Percentiles rank a stretch among this genome's conserved stretches.
These are phyloP conservation scores for Diaporthe citriasiana DNA, from an alignment of 2,329 filamentous ascomycete species.

Conservation along the genomic window DNA sequence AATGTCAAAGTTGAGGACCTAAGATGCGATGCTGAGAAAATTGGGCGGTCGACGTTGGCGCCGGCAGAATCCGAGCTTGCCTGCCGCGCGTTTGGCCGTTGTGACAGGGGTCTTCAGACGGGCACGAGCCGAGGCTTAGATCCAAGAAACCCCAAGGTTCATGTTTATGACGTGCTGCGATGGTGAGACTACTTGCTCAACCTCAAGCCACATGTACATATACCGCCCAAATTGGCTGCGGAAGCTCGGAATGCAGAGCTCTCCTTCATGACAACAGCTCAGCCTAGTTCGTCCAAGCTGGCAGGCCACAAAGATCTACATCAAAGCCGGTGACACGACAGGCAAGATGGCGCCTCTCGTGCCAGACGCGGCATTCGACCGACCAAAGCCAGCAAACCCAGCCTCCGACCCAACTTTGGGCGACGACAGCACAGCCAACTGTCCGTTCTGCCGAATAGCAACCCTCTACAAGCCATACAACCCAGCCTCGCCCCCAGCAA, in stretches of 20 bases:
- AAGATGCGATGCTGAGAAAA: slow-evolving; percentile 39
- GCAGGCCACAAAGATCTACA: neutral
- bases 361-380: slow-evolving; percentile 38
- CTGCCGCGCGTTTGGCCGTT: slow-evolving; percentile 25
- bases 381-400: slow-evolving; percentile 26
- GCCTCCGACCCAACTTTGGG: slow-evolving; percentile 6
- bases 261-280: neutral
- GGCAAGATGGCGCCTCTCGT: slow-evolving; percentile 37
- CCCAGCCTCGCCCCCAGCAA: slow-evolving; percentile 58
- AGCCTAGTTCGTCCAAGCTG: neutral
- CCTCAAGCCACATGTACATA: neutral
- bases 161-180: slow-evolving; percentile 18
- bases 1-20: neutral
- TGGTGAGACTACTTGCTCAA: neutral
- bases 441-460: slow-evolving; percentile 75
- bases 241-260: neutral
- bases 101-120: slow-evolving; percentile 26
- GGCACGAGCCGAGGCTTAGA: slow-evolving; percentile 37
- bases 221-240: neutral
- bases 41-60: slow-evolving; percentile 41
- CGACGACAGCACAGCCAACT: slow-evolving; percentile 51
- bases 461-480: slow-evolving; percentile 63
- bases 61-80: slow-evolving; percentile 39
- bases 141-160: neutral
- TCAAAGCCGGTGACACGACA: neutral